Conservation (phyloP, 2,329 filamentous ascomycete genomes). For the Curvularia spicifera region DNA sequence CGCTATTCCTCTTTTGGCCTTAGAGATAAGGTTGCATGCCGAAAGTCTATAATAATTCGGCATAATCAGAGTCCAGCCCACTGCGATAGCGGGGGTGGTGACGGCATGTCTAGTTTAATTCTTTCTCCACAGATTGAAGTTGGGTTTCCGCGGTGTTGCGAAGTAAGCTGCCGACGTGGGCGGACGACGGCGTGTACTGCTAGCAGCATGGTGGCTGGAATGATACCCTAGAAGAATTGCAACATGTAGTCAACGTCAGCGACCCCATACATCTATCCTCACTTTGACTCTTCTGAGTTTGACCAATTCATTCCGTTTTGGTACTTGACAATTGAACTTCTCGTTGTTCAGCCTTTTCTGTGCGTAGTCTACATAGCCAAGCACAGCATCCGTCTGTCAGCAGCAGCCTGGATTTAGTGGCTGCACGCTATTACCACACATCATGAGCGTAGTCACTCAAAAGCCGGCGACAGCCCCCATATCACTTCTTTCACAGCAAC, state of each 20-base stretch:
- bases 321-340: neutral
- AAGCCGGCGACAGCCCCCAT: constrained; percentile 22
- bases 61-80: constrained; percentile 9
- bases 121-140: constrained; percentile 32
- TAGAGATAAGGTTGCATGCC: constrained; percentile 48
- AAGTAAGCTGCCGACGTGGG: constrained; percentile 16
- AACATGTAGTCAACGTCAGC: neutral
- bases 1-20: constrained; percentile 33
- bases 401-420: neutral
- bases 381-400: neutral
- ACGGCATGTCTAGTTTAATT: constrained; percentile 24
- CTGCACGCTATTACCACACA: constrained; percentile 4
- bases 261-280: neutral
- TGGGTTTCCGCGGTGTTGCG: constrained; percentile 26
- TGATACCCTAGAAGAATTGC: constrained; percentile 12
- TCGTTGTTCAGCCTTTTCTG: neutral
- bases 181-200: constrained; percentile 14
- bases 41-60: constrained; percentile 17
- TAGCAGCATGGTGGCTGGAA: constrained; percentile 18
- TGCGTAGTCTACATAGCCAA: neutral
- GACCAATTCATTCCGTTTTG: neutral
- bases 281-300: neutral
- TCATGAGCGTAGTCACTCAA: constrained; percentile 30
- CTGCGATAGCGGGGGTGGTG: constrained; percentile 20
- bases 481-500: constrained; percentile 23